A percentile compares a stretch with the other conserved stretches of the same genome.
Evolutionary conservation across 768 basidiomycete species (phyloP).

Genomic region (Mycena sanguinolenta): DNA sequence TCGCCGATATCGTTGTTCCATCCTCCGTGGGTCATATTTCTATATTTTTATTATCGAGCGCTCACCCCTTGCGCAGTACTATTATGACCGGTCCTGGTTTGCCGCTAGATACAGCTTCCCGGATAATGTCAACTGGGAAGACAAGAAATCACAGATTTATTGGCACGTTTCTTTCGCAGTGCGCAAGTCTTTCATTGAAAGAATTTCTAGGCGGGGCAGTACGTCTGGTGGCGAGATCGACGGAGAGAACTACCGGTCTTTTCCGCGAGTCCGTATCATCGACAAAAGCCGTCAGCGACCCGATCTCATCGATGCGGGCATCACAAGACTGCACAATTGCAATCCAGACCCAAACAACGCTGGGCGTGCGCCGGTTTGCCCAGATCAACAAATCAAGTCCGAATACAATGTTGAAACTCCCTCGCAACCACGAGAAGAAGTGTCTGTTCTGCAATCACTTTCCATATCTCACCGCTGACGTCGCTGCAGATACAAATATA

Average conservation of each 20-base stretch:
- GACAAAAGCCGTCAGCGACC: background rate
- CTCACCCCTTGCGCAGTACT: background rate
- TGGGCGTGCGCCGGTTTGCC: background rate
- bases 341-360: slow-evolving; percentile 12
- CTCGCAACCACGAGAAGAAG: slow-evolving; percentile 8
- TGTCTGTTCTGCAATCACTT: background rate
- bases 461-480: background rate
- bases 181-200: background rate
- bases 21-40: background rate
- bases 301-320: background rate
- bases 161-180: too few species aligned
- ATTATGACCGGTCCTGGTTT: background rate
- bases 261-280: background rate
- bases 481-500: slow-evolving; percentile 5
- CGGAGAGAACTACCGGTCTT: background rate
- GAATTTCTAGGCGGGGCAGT: background rate
- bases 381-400: background rate
- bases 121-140: background rate
- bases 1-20: slow-evolving; percentile 2
- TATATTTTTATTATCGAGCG: background rate
- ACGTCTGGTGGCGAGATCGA: background rate
- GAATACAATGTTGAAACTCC: slow-evolving; percentile 2
- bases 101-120: background rate
- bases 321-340: slow-evolving; percentile 10
- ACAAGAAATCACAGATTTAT: too few species aligned